Conservation (phyloP, 441 rosid species). For the Adansonia gregorii region DNA sequence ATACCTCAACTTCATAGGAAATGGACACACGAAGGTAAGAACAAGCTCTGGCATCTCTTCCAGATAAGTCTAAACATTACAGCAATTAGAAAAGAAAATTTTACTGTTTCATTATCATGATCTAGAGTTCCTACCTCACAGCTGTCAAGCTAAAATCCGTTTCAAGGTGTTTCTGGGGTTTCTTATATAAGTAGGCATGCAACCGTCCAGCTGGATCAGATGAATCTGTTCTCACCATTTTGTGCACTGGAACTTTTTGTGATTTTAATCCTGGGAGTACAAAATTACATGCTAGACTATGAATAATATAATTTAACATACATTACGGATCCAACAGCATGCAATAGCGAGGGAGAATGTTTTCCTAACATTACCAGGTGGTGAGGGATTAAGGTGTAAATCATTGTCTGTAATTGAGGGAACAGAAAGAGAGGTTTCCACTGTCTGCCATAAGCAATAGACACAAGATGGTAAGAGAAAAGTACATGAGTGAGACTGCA, state of each 20-base stretch:
- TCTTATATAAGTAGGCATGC: conserved; percentile 72
- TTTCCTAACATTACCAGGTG: conserved; percentile 58
- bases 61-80: conserved; percentile 2
- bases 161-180: conserved; percentile 48
- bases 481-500: background rate
- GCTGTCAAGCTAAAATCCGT: conserved; percentile 56
- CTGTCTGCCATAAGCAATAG: conserved; percentile 46
- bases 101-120: background rate
- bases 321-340: conserved; percentile 15
- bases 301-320: conserved; percentile 24
- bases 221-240: conserved; percentile 90
- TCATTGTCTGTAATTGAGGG: conserved; percentile 45
- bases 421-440: conserved; percentile 58
- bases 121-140: conserved; percentile 57
- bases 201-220: conserved; percentile 90
- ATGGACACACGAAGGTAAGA: background rate
- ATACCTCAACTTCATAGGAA: too few relatives aligned
- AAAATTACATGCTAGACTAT: conserved; percentile 14
- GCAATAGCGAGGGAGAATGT: conserved; percentile 9
- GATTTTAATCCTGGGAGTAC: conserved; percentile 48
- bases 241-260: conserved; percentile 78
- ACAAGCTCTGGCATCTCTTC: background rate
- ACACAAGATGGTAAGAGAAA: conserved; percentile 17
- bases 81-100: conserved; percentile 1
- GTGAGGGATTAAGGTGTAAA: conserved; percentile 36